Conservation (phyloP, 768 basidiomycete genomes). For the Tricholoma furcatifolium region DNA sequence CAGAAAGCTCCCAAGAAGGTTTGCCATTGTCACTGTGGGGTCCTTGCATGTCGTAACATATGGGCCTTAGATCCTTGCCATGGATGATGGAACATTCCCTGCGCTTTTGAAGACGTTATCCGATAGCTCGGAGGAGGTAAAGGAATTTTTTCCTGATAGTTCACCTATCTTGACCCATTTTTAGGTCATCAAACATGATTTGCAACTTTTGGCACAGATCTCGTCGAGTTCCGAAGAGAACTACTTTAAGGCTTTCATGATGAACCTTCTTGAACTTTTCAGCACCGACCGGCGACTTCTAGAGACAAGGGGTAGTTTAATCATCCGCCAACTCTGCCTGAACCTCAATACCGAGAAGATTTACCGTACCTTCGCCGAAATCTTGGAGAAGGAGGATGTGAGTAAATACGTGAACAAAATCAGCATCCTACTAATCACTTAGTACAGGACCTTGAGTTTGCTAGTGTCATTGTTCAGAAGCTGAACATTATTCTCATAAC, state of each 20-base stretch:
- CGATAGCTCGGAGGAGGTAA: constrained; percentile 92
- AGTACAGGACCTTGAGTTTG: constrained; percentile 90
- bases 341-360: constrained; percentile 95
- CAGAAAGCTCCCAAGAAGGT: constrained; percentile 97
- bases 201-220: constrained; percentile 95
- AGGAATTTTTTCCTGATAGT: constrained; percentile 5
- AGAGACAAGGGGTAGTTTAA: constrained; percentile 90
- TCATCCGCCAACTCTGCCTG: constrained; percentile 91
- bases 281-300: constrained; percentile 89
- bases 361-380: constrained; percentile 94
- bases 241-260: constrained; percentile 96
- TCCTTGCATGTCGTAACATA: neutral
- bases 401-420: constrained; percentile 16
- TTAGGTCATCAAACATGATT: constrained; percentile 92
- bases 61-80: constrained; percentile 75
- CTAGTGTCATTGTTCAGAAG: constrained; percentile 96
- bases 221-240: constrained; percentile 93
- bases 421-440: neutral
- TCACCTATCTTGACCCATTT: neutral
- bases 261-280: constrained; percentile 90
- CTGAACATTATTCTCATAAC: constrained; percentile 96
- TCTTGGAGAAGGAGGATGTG: constrained; percentile 97
- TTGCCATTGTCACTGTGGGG: neutral
- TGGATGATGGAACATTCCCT: constrained; percentile 97
- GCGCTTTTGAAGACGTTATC: constrained; percentile 93